These are phyloP conservation scores for Colletotrichum navitas DNA, from an alignment of 2,329 filamentous ascomycete genomes.

Conservation along the genomic window DNA sequence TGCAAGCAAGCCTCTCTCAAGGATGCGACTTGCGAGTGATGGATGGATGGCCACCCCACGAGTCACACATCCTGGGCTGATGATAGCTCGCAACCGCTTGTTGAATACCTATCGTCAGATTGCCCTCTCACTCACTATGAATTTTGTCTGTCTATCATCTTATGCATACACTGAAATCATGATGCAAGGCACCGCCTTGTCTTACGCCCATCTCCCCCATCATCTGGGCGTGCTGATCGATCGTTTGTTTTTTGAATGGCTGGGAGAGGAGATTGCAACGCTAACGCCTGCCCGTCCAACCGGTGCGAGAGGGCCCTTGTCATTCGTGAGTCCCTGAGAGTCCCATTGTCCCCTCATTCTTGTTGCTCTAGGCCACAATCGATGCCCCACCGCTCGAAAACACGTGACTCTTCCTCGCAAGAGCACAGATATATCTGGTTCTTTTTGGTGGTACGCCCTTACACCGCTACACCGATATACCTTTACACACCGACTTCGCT, in stretches of 20 bases:
- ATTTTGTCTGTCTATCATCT: not conserved
- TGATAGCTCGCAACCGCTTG: not conserved
- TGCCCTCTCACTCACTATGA: constrained; percentile 20
- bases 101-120: not conserved
- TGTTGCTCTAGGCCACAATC: constrained; percentile 7
- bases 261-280: constrained; percentile 25
- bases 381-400: constrained; percentile 7
- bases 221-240: constrained; percentile 10
- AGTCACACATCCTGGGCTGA: constrained; percentile 11
- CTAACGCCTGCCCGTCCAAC: constrained; percentile 8
- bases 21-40: constrained; percentile 35
- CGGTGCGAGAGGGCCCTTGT: constrained; percentile 26
- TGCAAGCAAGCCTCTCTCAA: constrained; percentile 15
- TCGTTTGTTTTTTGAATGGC: constrained; percentile 17
- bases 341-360: constrained; percentile 36
- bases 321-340: constrained; percentile 33
- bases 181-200: constrained; percentile 33
- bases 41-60: not conserved
- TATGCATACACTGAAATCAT: constrained; percentile 19
- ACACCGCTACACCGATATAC: not conserved
- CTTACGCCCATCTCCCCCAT: constrained; percentile 19
- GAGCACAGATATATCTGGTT: constrained; percentile 14
- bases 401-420: not conserved
- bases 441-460: not conserved
- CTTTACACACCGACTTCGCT: not conserved